Evolutionary conservation across 768 basidiomycete species (phyloP).

Genomic region (Trametes cubensis): DNA sequence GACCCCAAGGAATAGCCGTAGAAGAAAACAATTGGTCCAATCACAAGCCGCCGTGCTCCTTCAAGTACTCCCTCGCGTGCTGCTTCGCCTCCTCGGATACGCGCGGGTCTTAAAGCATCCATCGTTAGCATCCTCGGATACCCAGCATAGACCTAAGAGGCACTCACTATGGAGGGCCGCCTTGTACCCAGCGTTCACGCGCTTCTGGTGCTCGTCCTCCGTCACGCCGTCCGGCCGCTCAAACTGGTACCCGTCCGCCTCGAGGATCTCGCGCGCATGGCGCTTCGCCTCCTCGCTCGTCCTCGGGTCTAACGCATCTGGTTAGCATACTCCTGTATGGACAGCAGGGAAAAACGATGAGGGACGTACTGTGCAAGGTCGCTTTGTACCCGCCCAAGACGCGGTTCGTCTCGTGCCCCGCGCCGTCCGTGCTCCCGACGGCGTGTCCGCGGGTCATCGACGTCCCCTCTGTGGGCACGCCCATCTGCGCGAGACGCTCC

Average conservation of each 20-base stretch:
- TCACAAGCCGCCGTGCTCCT: conserved; percentile 33
- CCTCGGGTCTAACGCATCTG: conserved; percentile 49
- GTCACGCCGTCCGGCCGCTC: conserved; percentile 35
- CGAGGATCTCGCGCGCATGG: conserved; percentile 57
- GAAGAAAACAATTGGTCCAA: background rate
- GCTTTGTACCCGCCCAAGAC: conserved; percentile 53
- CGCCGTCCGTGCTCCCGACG: conserved; percentile 2
- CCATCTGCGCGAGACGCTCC: conserved; percentile 48
- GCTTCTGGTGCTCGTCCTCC: conserved; percentile 46
- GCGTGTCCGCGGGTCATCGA: background rate
- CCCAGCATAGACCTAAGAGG: background rate
- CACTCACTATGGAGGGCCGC: conserved; percentile 53
- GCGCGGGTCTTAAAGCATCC: conserved; percentile 41
- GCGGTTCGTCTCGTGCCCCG: conserved; percentile 28
- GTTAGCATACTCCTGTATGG: background rate
- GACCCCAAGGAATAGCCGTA: background rate
- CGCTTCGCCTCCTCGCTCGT: conserved; percentile 53
- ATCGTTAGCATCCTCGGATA: conserved; percentile 3
- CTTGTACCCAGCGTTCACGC: conserved; percentile 59
- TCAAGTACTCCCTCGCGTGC: conserved; percentile 47
- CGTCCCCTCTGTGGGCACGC: conserved; percentile 22
- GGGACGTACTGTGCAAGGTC: conserved; percentile 44
- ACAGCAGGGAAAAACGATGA: background rate
- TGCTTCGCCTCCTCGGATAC: conserved; percentile 52
- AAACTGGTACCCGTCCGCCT: conserved; percentile 43